Evolutionary conservation across 176 grass and related monocot species (phyloP).

Genomic region (Ensete glaucum): DNA sequence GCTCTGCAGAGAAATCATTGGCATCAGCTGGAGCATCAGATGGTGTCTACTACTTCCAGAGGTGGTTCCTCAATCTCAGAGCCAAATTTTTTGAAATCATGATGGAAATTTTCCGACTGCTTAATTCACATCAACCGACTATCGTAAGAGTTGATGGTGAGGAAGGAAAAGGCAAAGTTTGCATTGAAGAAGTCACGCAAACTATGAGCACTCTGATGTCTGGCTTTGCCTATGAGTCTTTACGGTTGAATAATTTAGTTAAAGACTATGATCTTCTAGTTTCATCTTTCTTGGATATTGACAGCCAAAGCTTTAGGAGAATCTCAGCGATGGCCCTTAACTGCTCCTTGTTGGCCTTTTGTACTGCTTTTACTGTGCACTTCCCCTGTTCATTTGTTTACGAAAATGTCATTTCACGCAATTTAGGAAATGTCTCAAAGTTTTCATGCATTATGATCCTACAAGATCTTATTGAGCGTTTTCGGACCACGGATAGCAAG

Average conservation of each 20-base stretch:
- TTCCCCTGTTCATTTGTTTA: conserved; percentile 25
- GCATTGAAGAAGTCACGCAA: conserved; percentile 22
- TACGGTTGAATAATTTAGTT: conserved; percentile 45
- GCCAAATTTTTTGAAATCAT: conserved; percentile 49
- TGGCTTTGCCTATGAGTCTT: conserved; percentile 46
- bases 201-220: conserved; percentile 22
- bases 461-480: conserved; percentile 53
- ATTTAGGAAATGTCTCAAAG: conserved; percentile 8
- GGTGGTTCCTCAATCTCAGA: conserved; percentile 87
- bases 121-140: conserved; percentile 23
- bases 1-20: conserved; percentile 46
- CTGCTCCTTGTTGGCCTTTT: conserved; percentile 73
- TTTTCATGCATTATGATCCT: conserved; percentile 39
- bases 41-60: conserved; percentile 50
- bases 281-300: conserved; percentile 63
- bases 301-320: conserved; percentile 36
- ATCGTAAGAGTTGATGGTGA: neutral
- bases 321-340: conserved; percentile 55
- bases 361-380: conserved; percentile 44
- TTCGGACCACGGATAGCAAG: conserved; percentile 31
- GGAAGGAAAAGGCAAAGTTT: conserved; percentile 17
- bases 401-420: conserved; percentile 12
- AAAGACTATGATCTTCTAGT: conserved; percentile 74
- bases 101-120: conserved; percentile 39
- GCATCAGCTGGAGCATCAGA: conserved; percentile 24